A percentile compares a stretch with the other conserved stretches of the same genome.
These are phyloP conservation scores for Primulina tabacum DNA, from an alignment of 257 asterid genomes.

Conservation along the genomic window DNA sequence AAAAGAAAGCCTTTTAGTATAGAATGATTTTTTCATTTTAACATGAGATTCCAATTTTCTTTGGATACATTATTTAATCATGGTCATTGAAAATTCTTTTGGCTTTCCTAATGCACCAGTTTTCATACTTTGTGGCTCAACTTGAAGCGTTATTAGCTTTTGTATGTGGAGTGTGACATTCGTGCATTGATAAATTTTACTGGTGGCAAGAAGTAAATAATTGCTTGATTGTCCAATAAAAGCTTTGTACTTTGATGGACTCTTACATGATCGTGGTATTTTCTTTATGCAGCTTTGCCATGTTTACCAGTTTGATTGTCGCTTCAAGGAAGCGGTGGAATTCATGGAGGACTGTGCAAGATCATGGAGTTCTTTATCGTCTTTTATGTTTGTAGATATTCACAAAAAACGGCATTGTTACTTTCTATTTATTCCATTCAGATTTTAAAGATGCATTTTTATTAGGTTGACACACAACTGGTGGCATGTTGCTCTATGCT, in stretches of 20 bases:
- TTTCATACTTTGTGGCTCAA: not conserved
- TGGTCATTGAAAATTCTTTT: not conserved
- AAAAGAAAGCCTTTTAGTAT: not conserved
- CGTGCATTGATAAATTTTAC: too few species aligned
- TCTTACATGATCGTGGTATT: constrained; percentile 2
- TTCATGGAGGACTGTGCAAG: constrained; percentile 79
- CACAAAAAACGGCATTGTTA: not conserved
- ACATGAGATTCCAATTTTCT: not conserved
- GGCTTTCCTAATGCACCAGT: not conserved
- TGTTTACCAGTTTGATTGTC: constrained; percentile 79
- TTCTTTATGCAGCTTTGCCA: constrained; percentile 77
- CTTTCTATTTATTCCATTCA: constrained; percentile 11
- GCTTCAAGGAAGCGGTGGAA: constrained; percentile 84
- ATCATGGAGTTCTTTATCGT: constrained; percentile 74
- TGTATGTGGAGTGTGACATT: not conserved
- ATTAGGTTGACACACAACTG: constrained; percentile 93
- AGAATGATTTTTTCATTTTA: not conserved
- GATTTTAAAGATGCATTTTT: constrained; percentile 26
- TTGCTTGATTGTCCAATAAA: not conserved
- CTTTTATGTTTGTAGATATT: constrained; percentile 66
- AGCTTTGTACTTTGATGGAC: constrained; percentile 4
- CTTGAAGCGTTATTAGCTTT: not conserved
- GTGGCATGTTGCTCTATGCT: constrained; percentile 98
- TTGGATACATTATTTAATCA: not conserved
- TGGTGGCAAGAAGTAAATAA: too few species aligned